A percentile compares a stretch with the other conserved stretches of the same genome.
phyloP scores from a whole-genome alignment of 805 yeast genomes.

The Zygotorulaspora chibaensis region DNA sequence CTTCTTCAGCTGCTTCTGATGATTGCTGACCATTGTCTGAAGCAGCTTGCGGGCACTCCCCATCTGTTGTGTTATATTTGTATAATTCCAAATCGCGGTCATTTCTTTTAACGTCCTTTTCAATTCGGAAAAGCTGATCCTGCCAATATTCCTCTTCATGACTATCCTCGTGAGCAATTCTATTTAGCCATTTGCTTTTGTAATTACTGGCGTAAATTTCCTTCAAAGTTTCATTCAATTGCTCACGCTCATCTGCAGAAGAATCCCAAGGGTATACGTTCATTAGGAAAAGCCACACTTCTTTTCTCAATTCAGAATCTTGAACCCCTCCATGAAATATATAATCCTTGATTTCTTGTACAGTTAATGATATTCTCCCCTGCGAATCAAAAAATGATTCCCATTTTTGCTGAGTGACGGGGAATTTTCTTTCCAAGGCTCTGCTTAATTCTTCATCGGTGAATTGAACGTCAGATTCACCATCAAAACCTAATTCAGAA shows the following conservation, averaged over 20 bases:
- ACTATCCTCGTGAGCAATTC: constrained; percentile 22
- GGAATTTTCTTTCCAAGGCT: constrained; percentile 58
- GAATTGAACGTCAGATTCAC: constrained; percentile 26
- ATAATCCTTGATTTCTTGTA: constrained; percentile 70
- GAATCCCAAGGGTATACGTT: constrained; percentile 90
- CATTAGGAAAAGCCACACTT: constrained; percentile 83
- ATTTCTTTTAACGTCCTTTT: constrained; percentile 89
- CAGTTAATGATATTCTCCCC: constrained; percentile 72
- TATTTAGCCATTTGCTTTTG: constrained; percentile 67
- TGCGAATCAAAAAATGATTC: constrained; percentile 69
- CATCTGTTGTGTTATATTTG: constrained; percentile 38
- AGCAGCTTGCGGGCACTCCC: constrained; percentile 34
- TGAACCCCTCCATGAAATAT: constrained; percentile 88
- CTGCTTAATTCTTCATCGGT: constrained; percentile 39
- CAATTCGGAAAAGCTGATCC: constrained; percentile 86
- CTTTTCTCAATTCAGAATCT: constrained; percentile 47
- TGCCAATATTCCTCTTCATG: constrained; percentile 68
- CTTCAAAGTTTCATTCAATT: constrained; percentile 51
- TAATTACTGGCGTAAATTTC: constrained; percentile 56
- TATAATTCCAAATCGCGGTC: constrained; percentile 75
- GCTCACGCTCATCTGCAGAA: constrained; percentile 60
- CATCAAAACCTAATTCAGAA: constrained; percentile 57
- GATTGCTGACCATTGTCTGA: constrained; percentile 29
- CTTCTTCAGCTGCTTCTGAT: constrained; percentile 37
- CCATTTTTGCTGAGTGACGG: constrained; percentile 65